phyloP scores from a whole-genome alignment of 441 rosid genomes.

The Adansonia madagascariensis region DNA sequence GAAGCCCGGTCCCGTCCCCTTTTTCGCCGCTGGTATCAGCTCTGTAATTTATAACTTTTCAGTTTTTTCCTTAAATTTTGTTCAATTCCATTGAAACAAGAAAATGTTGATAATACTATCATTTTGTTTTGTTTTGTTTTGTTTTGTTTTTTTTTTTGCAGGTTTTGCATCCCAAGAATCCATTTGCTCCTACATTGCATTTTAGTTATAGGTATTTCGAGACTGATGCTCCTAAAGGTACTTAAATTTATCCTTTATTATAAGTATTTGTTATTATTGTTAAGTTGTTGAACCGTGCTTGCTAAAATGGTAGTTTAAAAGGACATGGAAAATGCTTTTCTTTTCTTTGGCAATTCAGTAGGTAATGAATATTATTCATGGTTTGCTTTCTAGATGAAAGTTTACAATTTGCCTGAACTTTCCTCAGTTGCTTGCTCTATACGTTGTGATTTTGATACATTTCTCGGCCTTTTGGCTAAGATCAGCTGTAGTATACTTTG shows the following conservation, averaged over 20 bases:
- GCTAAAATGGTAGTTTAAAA: constrained; percentile 1
- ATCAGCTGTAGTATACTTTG: constrained; percentile 54
- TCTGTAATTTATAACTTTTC: constrained; percentile 50
- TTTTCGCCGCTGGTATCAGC: constrained; percentile 97
- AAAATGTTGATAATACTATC: not conserved
- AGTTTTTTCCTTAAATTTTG: constrained; percentile 25
- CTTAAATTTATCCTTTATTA: not conserved
- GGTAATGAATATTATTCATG: not conserved
- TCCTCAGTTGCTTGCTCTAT: not conserved
- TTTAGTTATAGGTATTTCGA: constrained; percentile 95
- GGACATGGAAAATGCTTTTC: not conserved
- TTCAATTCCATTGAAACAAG: not conserved
- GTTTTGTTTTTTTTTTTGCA: constrained; percentile 31
- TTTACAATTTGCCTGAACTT: not conserved
- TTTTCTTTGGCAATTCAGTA: constrained; percentile 10
- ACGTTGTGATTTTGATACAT: constrained; percentile 12
- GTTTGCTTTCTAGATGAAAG: constrained; percentile 2
- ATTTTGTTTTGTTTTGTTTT: not conserved
- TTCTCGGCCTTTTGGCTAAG: constrained; percentile 69
- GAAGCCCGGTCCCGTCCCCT: constrained; percentile 85
- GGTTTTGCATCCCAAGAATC: constrained; percentile 98
- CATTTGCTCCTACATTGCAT: constrained; percentile 94
- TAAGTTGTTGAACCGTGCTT: not conserved
- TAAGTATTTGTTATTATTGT: not conserved
- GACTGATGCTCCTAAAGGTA: constrained; percentile 94